phyloP scores from a whole-genome alignment of 1,139 yeast species.

The Keqinozyma sinolaborantium region DNA sequence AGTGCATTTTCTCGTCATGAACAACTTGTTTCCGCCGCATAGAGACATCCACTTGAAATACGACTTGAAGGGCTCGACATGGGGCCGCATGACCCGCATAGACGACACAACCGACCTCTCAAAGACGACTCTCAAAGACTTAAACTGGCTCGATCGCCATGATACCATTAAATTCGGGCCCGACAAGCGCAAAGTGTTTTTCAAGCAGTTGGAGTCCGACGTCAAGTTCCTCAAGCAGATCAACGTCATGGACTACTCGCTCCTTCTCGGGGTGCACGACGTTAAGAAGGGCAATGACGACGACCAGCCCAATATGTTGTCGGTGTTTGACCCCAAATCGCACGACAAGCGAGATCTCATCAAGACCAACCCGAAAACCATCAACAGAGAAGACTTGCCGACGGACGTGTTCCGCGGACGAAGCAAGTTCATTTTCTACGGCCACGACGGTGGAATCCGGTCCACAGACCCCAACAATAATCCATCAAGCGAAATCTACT shows the following conservation, averaged over 20 bases:
- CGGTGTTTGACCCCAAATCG: conserved; percentile 49
- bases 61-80: conserved; percentile 90
- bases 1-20: conserved; percentile 94
- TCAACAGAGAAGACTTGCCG: conserved; percentile 45
- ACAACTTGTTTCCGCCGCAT: conserved; percentile 93
- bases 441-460: conserved; percentile 83
- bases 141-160: conserved; percentile 76
- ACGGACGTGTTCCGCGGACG: conserved; percentile 46
- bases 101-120: conserved; percentile 24
- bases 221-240: conserved; percentile 66
- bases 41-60: conserved; percentile 81
- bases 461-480: conserved; percentile 66
- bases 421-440: conserved; percentile 59
- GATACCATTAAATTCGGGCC: conserved; percentile 73
- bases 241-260: conserved; percentile 94
- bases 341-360: conserved; percentile 38
- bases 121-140: conserved; percentile 65
- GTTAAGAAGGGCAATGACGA: conserved; percentile 53
- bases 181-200: conserved; percentile 51
- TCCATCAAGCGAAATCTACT: conserved; percentile 72
- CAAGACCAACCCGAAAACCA: conserved; percentile 45
- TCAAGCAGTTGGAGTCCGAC: conserved; percentile 71
- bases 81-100: conserved; percentile 66
- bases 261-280: conserved; percentile 85
- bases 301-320: conserved; percentile 30